Base-by-base conservation (phyloP, 805 yeast genomes). In the Myxozyma mucilagina region DNA sequence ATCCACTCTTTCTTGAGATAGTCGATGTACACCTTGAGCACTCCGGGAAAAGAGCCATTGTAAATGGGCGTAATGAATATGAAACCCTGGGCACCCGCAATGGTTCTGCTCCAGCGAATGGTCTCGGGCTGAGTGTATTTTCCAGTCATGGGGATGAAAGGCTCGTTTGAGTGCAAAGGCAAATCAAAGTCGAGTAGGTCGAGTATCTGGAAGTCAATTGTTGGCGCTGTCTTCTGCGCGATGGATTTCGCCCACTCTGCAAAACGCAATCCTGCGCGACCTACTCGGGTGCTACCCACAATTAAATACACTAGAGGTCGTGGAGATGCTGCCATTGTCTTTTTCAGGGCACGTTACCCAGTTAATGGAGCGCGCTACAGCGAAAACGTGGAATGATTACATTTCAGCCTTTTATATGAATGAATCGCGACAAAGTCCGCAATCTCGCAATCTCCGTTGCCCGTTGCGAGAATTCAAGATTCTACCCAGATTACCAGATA, bases 51-150 rank as follows among this genome's bases (percentile, higher is more conserved):
- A 7, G 78, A 73, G 67, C 74, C 67, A 57, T 77, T 77, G 66
- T 76, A 77, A 57, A 75, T 74, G 10, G 80, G 79, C 9, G 75
- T 57, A 9, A 77, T 72, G 53, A 77, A 69, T n/a, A 77, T 67
- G 60, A 71, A 69, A 3, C 70, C 79, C 48, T 68, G 41, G 9
- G 63, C 63, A 24, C 10, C 13, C 36, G 11, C n/a, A 39, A 60
- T 43, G 20, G 45, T 56, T 3, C 41, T 20, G 29, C 60, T 56
- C 60, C 57, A 60, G 35, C 47, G 50, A 20, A 44, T 43, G 13
- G 63, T 60, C 35, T 48, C 63, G 14, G 56, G 56, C 38, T 50
- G 60, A 29, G 53, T 56, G 54, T 60, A 60, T 18, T 49, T 29
- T n/a, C 60, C 60, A 14, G 60, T 51, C 13, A 35, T 56, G 18